Base-by-base conservation (phyloP, 345 rosid genomes). In the Aegle marmelos region DNA sequence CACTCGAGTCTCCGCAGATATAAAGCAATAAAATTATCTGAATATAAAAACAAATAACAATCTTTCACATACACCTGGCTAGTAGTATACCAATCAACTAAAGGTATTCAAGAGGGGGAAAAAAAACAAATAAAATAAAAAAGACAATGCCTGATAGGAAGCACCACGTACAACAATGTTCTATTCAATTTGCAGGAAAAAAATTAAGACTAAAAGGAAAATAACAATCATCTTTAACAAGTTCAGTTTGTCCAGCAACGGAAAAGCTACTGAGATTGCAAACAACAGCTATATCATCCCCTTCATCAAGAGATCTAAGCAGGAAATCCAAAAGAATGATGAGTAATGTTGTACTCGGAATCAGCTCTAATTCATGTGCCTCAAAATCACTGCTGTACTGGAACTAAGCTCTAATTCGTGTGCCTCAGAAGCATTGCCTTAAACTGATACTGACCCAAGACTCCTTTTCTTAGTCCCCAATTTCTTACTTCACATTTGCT, bases 251-350 rank as follows among this genome's bases (percentile, higher is more conserved):
- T 25, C 45, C 24, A 1, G 17, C 57, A 53, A 34, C 17, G 2
- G 75, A 34, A 57, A 73, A 60, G 16, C 8, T 25, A 59, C 4
- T 37, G 53, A 73, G 56, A 60, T 25, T 37, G 34, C 33, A 79
- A 66, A 30, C 24, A 31, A 41, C 16, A 50, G 64, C 61, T 53
- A 70, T 19, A 72, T 41, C 76, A 28, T 21, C 70, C 68, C n/a
- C 53, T 62, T 9, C 62, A 57, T 36, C 68, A 76, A 67, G 19
- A 30, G 21, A 34, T 53, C 65, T 54, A 37, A 34, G 57, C 34
- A 58, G 53, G 37, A 39, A 76, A 75, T 69, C 28, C 8, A 67
- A 70, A 72, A 80, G 25, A 37, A 65, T 17, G 14, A 63, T 17
- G 34, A 27, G 19, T 19, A 9, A 11, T 22, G 17, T 50, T 31